These are phyloP conservation scores for Hyphopichia burtonii DNA, from an alignment of 1,139 yeast genomes.

Conservation along the genomic window DNA sequence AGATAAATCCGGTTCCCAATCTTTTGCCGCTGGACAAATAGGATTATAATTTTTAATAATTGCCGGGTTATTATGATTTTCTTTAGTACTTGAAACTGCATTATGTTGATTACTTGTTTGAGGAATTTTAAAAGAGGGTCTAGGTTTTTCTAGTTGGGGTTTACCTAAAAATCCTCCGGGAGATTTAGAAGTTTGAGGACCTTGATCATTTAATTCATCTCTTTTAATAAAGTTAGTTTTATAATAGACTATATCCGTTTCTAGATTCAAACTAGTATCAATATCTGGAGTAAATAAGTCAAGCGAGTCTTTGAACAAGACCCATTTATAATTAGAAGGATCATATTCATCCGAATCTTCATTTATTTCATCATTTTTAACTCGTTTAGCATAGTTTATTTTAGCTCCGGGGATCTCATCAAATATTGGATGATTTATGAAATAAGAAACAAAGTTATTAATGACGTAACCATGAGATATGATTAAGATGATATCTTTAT, in stretches of 20 bases:
- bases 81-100: conserved; percentile 3
- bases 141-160: conserved; percentile 18
- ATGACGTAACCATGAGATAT: conserved; percentile 46
- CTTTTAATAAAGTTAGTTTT: conserved; percentile 45
- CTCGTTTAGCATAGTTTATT: conserved; percentile 33
- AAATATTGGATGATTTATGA: conserved; percentile 46
- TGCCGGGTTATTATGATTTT: conserved; percentile 10
- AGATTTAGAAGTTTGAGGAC: conserved; percentile 4
- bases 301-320: conserved; percentile 33
- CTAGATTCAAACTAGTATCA: conserved; percentile 37
- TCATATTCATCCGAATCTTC: conserved; percentile 12
- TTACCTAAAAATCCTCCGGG: conserved; percentile 3
- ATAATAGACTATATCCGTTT: conserved; percentile 46
- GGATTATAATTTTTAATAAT: conserved; percentile 22
- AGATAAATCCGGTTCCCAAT: conserved; percentile 32
- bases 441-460: conserved; percentile 40
- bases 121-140: conserved; percentile 29
- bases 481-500: conserved; percentile 39
- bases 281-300: conserved; percentile 26
- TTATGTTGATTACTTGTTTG: conserved; percentile 7
- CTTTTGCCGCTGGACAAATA: conserved; percentile 40
- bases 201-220: conserved; percentile 26
- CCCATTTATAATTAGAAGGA: conserved; percentile 30
- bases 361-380: conserved; percentile 11
- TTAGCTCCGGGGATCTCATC: conserved; percentile 47